Conservation (phyloP, 2,329 filamentous ascomycete genomes). For the Pseudocercospora musae region DNA sequence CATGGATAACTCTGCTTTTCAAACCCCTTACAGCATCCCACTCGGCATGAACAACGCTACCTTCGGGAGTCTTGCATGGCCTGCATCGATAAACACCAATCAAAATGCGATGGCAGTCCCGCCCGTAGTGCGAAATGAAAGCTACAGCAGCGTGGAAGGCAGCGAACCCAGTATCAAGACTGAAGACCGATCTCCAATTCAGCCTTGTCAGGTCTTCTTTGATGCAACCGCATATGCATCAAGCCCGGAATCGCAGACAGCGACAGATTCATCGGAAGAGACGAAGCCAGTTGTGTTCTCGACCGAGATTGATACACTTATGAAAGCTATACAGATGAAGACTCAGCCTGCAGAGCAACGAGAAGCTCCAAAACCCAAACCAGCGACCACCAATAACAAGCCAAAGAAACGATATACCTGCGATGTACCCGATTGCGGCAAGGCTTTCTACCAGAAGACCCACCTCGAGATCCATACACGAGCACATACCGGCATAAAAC, state of each 20-base stretch:
- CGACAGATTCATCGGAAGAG: constrained; percentile 42
- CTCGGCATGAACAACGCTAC: constrained; percentile 19
- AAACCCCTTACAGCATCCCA: constrained; percentile 13
- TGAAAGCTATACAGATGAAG: constrained; percentile 81
- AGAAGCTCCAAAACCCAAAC: constrained; percentile 5
- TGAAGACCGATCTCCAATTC: constrained; percentile 43
- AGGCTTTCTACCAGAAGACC: constrained; percentile 86
- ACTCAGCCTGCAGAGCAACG: constrained; percentile 36
- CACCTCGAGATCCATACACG: constrained; percentile 87
- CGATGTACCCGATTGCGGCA: constrained; percentile 68
- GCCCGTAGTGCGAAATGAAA: constrained; percentile 27
- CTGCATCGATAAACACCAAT: constrained; percentile 14
- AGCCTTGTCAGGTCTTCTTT: constrained; percentile 40
- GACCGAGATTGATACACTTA: constrained; percentile 82
- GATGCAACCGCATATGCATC: constrained; percentile 32
- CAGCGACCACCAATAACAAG: constrained; percentile 21
- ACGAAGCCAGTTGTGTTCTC: constrained; percentile 57
- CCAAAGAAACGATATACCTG: constrained; percentile 69
- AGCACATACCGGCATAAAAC: constrained; percentile 84
- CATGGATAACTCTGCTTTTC: constrained; percentile 11
- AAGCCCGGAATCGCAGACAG: constrained; percentile 40
- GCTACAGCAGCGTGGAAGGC: constrained; percentile 25
- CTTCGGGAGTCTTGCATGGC: constrained; percentile 25
- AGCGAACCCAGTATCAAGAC: constrained; percentile 42
- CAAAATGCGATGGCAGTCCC: constrained; percentile 12